Evolutionary conservation across 345 rosid species (phyloP).

Genomic region (Eucalyptus victrix): DNA sequence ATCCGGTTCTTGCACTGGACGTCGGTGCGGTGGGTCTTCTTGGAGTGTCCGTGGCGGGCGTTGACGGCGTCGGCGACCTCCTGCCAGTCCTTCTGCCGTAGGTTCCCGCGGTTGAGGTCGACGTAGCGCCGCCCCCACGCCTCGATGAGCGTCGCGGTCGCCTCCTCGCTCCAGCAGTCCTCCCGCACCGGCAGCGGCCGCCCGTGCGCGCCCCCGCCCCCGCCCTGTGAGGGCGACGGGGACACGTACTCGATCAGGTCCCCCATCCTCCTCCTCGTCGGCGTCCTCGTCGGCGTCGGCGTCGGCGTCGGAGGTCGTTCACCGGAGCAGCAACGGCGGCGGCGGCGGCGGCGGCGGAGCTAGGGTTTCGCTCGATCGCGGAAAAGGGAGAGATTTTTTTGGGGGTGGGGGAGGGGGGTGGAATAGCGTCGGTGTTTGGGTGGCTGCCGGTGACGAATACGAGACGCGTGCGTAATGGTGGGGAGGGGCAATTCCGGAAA

Average conservation of each 20-base stretch:
- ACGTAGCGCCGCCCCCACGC: constrained; percentile 91
- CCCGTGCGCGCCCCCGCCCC: no score
- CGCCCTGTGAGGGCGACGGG: constrained; percentile 4
- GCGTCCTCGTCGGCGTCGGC: not conserved
- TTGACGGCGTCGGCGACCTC: constrained; percentile 95
- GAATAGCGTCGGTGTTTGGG: not conserved
- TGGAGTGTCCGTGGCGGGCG: constrained; percentile 70
- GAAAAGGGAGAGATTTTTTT: not conserved
- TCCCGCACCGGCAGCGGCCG: constrained; percentile 74
- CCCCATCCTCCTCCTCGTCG: constrained; percentile 6
- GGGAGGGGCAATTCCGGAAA: not conserved
- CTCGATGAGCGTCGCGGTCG: constrained; percentile 85
- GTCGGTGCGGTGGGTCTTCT: constrained; percentile 90
- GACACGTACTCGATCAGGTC: constrained; percentile 29
- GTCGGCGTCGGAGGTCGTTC: not conserved
- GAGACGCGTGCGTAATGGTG: not conserved
- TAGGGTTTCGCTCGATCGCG: not conserved
- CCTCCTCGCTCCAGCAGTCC: constrained; percentile 99
- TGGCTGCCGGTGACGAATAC: not conserved
- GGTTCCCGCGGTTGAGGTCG: constrained; percentile 85
- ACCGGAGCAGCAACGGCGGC: not conserved
- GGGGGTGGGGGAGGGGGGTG: not conserved
- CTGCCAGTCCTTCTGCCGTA: constrained; percentile 99
- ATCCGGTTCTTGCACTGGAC: constrained; percentile 98
- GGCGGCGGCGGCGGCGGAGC: not conserved